Conservation (phyloP, 768 basidiomycete genomes). For the Lentinula boryana region DNA sequence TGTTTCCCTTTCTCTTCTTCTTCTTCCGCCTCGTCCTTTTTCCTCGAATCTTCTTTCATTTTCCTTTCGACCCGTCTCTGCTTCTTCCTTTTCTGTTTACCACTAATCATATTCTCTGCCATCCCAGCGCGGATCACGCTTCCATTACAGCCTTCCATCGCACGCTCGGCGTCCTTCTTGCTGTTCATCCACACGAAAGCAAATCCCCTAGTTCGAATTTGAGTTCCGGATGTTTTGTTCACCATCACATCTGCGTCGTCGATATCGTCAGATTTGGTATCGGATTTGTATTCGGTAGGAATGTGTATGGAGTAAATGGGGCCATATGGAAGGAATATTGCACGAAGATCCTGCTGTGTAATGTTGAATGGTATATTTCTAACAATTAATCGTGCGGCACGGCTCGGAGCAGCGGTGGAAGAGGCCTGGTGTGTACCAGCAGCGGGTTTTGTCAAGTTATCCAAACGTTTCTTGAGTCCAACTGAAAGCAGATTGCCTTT, state of each 20-base stretch:
- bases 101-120: conserved; percentile 46
- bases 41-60: conserved; percentile 28
- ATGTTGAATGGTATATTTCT: conserved; percentile 85
- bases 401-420: conserved; percentile 44
- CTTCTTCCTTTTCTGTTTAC: conserved; percentile 68
- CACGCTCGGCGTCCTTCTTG: conserved; percentile 78
- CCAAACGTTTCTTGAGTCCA: conserved; percentile 80
- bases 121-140: conserved; percentile 60
- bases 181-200: conserved; percentile 94
- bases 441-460: conserved; percentile 51
- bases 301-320: conserved; percentile 83
- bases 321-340: conserved; percentile 82
- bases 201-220: conserved; percentile 66
- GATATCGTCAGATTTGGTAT: conserved; percentile 17
- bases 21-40: conserved; percentile 25
- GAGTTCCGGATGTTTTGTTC: conserved; percentile 13
- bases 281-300: conserved; percentile 38
- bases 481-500: conserved; percentile 85
- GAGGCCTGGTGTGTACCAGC: conserved; percentile 22
- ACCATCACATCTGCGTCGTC: background rate
- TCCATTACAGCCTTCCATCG: conserved; percentile 77
- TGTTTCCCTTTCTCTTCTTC: conserved; percentile 31
- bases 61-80: conserved; percentile 50
- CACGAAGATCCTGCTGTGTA: conserved; percentile 78
- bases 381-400: conserved; percentile 79